Conservation (phyloP, 768 basidiomycete species). For the Mycena leptocephala region DNA sequence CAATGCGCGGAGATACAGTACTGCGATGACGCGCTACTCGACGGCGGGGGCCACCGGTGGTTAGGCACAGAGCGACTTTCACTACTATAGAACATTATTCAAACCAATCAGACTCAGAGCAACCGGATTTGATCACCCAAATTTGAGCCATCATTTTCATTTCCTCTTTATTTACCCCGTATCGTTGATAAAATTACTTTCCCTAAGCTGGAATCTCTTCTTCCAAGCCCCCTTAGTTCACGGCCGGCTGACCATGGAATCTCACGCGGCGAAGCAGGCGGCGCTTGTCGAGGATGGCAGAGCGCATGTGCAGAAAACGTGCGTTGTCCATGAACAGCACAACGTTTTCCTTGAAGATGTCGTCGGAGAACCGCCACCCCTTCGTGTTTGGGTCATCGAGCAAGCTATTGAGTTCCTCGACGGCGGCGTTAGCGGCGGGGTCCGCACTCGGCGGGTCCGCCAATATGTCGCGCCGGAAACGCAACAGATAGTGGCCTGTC, state of each 20-base stretch:
- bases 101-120: no score
- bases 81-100: no score
- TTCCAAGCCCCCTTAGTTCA: no score
- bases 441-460: slow-evolving; percentile 4
- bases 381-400: neutral
- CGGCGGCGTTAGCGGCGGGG: slow-evolving; percentile 10
- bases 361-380: slow-evolving; percentile 17
- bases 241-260: neutral
- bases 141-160: no score
- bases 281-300: slow-evolving; percentile 10
- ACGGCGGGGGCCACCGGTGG: no score
- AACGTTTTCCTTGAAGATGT: slow-evolving; percentile 5
- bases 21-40: no score
- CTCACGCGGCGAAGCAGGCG: slow-evolving; percentile 5
- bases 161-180: no score
- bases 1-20: no score
- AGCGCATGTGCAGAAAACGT: slow-evolving; percentile 16
- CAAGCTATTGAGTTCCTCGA: neutral
- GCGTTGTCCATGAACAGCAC: slow-evolving; percentile 9
- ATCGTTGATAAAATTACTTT: no score
- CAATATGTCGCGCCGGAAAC: slow-evolving; percentile 6
- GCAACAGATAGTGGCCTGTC: slow-evolving; percentile 1
- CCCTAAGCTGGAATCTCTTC: no score
- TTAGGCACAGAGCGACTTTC: no score
- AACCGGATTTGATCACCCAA: no score